phyloP scores from a whole-genome alignment of 768 basidiomycete genomes.

The Phylloporus arenicola region DNA sequence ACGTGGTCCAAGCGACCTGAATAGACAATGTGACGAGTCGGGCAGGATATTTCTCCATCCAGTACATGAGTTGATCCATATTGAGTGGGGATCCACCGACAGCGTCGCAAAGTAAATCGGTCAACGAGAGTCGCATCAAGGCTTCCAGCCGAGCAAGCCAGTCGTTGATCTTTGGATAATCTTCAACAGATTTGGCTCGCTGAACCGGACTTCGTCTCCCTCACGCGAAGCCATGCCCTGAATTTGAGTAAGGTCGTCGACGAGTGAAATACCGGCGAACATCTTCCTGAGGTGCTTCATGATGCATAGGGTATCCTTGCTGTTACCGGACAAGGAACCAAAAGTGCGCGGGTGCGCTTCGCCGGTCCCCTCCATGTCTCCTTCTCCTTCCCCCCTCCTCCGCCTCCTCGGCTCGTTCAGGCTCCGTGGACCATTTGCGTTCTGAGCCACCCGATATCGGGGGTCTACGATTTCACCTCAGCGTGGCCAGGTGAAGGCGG shows the following conservation, averaged over 20 bases:
- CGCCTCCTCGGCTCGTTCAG: too few relatives aligned
- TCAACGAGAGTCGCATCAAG: slow-evolving; percentile 89
- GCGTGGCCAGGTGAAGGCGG: too few relatives aligned
- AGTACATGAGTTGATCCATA: slow-evolving; percentile 67
- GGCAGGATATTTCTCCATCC: slow-evolving; percentile 94
- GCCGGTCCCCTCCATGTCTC: too few relatives aligned
- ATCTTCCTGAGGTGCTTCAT: slow-evolving; percentile 99
- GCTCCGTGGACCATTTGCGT: too few relatives aligned
- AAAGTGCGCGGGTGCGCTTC: too few relatives aligned
- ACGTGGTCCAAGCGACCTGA: slow-evolving; percentile 90
- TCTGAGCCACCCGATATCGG: too few relatives aligned
- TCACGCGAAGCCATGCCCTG: slow-evolving; percentile 93
- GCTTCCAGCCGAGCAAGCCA: slow-evolving; percentile 91
- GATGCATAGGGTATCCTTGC: slow-evolving; percentile 95
- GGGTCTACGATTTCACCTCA: too few relatives aligned
- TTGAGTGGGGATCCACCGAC: slow-evolving; percentile 58
- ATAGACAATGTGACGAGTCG: slow-evolving; percentile 94
- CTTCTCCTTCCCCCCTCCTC: too few relatives aligned
- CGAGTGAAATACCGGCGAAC: slow-evolving; percentile 96
- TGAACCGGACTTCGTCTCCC: slow-evolving; percentile 88
- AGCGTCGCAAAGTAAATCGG: slow-evolving; percentile 72
- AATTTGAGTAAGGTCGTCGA: slow-evolving; percentile 84
- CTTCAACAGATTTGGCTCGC: slow-evolving; percentile 76
- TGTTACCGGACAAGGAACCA: slow-evolving; percentile 58
- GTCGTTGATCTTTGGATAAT: slow-evolving; percentile 97